Evolutionary conservation across 2,329 filamentous ascomycete genomes (phyloP), one percentile per base, ranked within the genome.

Genomic region (Fusarium annulatum): DNA sequence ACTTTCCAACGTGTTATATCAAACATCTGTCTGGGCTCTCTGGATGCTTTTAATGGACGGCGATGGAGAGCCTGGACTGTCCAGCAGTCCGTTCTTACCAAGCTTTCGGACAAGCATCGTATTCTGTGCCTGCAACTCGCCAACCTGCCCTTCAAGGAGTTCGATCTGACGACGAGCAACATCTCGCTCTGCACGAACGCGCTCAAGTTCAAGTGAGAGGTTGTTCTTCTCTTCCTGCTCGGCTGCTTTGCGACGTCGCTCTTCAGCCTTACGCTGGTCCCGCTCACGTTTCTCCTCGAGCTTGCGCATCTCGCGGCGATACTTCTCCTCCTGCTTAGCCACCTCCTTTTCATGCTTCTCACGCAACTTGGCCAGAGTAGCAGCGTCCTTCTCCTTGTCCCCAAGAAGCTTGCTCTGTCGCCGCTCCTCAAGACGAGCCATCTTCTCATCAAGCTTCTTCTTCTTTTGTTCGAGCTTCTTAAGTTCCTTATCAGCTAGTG

Each of bases 281-380:
- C 86, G 87, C 65, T 86, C 84, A 53, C 89, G 88, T 82, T 90
- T 90, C 72, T 90, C 87, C 71, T 93, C 89, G 5, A 93, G 82
- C 80, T 91, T 92, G 70, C 84, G 84, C 51, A 93, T 83, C 77
- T 94, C 91, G 18, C 86, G 87, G 71, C 88, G 86, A 75, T 91
- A 91, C 74, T 91, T 92, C 39, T 90, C 90, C 73, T 92, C 89
- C 59, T 91, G 89, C 78, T 92, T 93, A 48, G 88, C 88, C 1
- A 91, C 79, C 72, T 92, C 90, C 53, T 84, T 85, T 51, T 90
- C 87, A 79, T 93, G 90, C 77, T 89, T 91, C 78, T 92, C 89
- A 36, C 88, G 86, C 12, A 90, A 85, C 79, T 90, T 92, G 36
- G 87, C 85, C 9, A 90, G 71, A 4, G 85, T 84, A 3, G 84